A percentile compares a stretch with the other conserved stretches of the same genome.
Evolutionary conservation across 23 red algal genomes (phyloP).

Genomic region (Chondrus crispus): DNA sequence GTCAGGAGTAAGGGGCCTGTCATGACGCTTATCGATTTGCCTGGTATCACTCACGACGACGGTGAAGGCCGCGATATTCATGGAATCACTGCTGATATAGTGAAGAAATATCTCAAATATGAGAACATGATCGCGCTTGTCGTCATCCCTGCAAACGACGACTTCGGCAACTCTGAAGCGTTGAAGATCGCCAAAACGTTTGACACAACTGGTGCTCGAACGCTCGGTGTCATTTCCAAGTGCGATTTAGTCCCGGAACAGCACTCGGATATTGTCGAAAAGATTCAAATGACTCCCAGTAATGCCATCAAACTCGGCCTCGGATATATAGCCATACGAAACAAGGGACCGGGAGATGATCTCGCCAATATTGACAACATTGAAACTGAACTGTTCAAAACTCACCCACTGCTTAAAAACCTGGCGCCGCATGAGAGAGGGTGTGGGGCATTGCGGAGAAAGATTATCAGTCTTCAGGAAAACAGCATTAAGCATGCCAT

Average conservation of each 20-base stretch:
- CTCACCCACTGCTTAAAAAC: conserved; percentile 1
- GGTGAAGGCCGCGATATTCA: conserved; percentile 21
- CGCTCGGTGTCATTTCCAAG: conserved; percentile 35
- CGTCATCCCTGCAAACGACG: conserved; percentile 50
- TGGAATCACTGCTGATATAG: conserved; percentile 17
- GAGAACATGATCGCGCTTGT: conserved; percentile 48
- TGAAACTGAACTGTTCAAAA: conserved; percentile 10
- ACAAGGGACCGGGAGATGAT: conserved; percentile 26
- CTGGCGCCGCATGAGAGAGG: neutral
- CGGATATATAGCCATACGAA: conserved; percentile 35
- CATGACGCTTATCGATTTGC: conserved; percentile 55
- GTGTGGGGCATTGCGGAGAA: neutral
- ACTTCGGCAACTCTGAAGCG: conserved; percentile 47
- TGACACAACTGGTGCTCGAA: conserved; percentile 37
- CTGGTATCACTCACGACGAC: conserved; percentile 54
- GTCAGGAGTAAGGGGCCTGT: conserved; percentile 10
- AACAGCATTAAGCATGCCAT: conserved; percentile 7
- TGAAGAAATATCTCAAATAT: conserved; percentile 37
- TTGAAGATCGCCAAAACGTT: conserved; percentile 19
- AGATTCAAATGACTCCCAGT: conserved; percentile 31
- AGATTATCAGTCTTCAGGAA: conserved; percentile 14
- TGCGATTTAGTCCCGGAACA: conserved; percentile 43
- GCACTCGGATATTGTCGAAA: conserved; percentile 31
- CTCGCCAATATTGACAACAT: neutral
- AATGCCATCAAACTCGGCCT: conserved; percentile 20